A percentile compares a stretch with the other conserved stretches of the same genome.
phyloP scores from a whole-genome alignment of 2,329 filamentous ascomycete genomes.

The Aquanectria penicillioides region DNA sequence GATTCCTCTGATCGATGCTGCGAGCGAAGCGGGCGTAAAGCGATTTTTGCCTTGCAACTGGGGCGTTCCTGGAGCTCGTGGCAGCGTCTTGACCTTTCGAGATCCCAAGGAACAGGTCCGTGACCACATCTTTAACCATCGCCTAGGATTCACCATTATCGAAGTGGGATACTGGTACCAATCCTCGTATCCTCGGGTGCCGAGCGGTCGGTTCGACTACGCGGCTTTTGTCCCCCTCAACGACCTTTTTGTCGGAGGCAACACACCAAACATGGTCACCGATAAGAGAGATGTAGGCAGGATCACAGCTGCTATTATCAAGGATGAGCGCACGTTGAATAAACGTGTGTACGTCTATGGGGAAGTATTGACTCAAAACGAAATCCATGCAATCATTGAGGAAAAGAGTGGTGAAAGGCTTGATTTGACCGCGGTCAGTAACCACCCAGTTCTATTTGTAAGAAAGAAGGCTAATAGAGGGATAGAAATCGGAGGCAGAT shows the following conservation, averaged over 20 bases:
- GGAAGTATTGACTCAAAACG: not conserved
- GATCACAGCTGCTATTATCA: not conserved
- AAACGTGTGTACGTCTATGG: not conserved
- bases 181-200: not conserved
- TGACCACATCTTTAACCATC: not conserved
- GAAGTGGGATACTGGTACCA: not conserved
- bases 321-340: not conserved
- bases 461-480: too few relatives aligned
- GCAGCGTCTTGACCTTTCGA: not conserved
- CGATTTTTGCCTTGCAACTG: slow-evolving; percentile 19
- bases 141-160: not conserved
- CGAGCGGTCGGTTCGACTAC: not conserved
- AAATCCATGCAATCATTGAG: not conserved
- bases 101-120: not conserved
- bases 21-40: slow-evolving; percentile 11
- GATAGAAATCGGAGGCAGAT: not conserved
- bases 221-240: not conserved
- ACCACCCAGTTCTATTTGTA: too few relatives aligned
- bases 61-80: not conserved
- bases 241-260: too few relatives aligned
- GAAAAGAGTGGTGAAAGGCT: not conserved
- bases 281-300: not conserved
- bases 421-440: too few relatives aligned
- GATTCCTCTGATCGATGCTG: slow-evolving; percentile 8
- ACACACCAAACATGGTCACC: not conserved